Percentiles rank a stretch among this genome's conserved stretches.
Evolutionary conservation across 78 protist genomes (phyloP).

Genomic region (Creolimax fragrantissima): DNA sequence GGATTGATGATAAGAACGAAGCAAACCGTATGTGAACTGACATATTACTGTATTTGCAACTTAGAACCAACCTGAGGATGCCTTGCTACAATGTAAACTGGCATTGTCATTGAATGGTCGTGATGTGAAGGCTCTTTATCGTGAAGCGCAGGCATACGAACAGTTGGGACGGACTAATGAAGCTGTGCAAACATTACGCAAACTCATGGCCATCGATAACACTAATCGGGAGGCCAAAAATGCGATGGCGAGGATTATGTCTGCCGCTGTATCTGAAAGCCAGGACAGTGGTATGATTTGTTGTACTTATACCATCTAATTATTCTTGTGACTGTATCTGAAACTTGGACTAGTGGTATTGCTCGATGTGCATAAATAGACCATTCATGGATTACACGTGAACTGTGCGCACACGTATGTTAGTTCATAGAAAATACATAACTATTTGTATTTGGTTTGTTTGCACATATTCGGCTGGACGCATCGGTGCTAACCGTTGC

Average conservation of each 20-base stretch:
- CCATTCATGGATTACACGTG: no score
- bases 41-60: neutral
- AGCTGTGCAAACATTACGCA: neutral
- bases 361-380: no score
- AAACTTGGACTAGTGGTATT: no score
- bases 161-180: neutral
- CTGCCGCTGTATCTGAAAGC: neutral
- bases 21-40: neutral
- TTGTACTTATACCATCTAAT: no score
- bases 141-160: neutral
- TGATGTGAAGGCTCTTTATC: neutral
- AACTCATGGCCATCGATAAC: neutral
- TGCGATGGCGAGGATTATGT: neutral
- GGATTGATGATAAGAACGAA: neutral
- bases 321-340: no score
- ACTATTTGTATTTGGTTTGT: neutral
- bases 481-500: no score
- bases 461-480: neutral
- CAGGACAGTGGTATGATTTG: neutral
- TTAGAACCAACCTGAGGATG: neutral
- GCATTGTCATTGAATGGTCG: neutral
- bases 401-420: no score
- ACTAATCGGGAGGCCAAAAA: neutral
- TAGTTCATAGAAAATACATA: neutral
- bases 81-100: neutral